Conservation (phyloP, 805 yeast species). For the Cyberlindnera mrakii region DNA sequence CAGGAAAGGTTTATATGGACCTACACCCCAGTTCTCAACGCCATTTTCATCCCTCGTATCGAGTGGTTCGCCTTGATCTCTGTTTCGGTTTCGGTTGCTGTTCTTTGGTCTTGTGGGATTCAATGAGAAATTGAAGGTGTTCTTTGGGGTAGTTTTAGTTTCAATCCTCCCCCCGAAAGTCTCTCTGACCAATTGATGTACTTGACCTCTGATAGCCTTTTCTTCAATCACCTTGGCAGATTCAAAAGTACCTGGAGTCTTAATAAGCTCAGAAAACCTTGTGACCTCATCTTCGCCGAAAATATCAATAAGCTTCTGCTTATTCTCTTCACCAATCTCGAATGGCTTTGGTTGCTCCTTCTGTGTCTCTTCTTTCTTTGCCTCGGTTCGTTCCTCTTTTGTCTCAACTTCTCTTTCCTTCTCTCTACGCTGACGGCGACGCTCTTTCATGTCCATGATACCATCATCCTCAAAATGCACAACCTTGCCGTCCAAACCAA, state of each 20-base stretch:
- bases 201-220: slow-evolving; percentile 66
- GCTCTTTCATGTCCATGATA: slow-evolving; percentile 43
- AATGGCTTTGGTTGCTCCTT: slow-evolving; percentile 25
- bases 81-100: slow-evolving; percentile 30
- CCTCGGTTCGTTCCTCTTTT: slow-evolving; percentile 4
- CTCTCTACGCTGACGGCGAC: slow-evolving; percentile 30
- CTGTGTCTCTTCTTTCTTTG: slow-evolving; percentile 8
- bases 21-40: slow-evolving; percentile 64
- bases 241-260: slow-evolving; percentile 48
- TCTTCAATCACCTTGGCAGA: slow-evolving; percentile 53
- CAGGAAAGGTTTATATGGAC: slow-evolving; percentile 60
- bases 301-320: slow-evolving; percentile 39
- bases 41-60: slow-evolving; percentile 39
- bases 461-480: slow-evolving; percentile 76
- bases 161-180: slow-evolving; percentile 74
- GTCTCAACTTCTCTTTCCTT: slow-evolving; percentile 22
- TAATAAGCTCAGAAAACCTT: slow-evolving; percentile 44
- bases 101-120: slow-evolving; percentile 28
- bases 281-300: slow-evolving; percentile 59
- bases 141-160: slow-evolving; percentile 64
- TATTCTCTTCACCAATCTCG: slow-evolving; percentile 40
- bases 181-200: slow-evolving; percentile 72
- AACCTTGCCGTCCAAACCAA: slow-evolving; percentile 60
- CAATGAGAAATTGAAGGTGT: slow-evolving; percentile 58
- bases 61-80: slow-evolving; percentile 25